These are phyloP conservation scores for Agarophyton chilense DNA, from an alignment of 23 red algal species.

Conservation along the genomic window DNA sequence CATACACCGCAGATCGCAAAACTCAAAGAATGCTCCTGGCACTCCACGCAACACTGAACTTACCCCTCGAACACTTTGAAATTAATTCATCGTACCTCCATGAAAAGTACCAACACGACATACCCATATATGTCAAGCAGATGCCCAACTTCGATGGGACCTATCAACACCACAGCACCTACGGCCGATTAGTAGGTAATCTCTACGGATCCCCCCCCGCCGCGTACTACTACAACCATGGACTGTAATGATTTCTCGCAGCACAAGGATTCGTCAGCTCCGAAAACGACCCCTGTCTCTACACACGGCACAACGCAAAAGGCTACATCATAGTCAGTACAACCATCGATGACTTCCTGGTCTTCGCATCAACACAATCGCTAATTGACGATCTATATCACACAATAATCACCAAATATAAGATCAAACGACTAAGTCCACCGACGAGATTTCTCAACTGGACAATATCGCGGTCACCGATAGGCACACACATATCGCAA, in stretches of 20 bases:
- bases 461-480: background rate
- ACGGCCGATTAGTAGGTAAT: background rate
- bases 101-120: background rate
- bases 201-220: conserved; percentile 8
- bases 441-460: conserved; percentile 5
- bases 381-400: background rate
- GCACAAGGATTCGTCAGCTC: background rate
- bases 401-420: background rate
- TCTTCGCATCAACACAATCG: background rate
- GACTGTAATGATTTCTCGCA: background rate
- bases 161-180: background rate
- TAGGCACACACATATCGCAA: background rate
- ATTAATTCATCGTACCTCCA: background rate
- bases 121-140: background rate
- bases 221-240: background rate
- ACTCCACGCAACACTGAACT: background rate
- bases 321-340: background rate
- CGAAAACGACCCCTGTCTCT: conserved; percentile 11
- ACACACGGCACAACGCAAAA: background rate
- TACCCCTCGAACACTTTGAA: background rate
- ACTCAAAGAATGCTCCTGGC: background rate
- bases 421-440: background rate
- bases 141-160: background rate
- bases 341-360: background rate
- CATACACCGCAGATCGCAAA: background rate